Evolutionary conservation across 1,139 yeast genomes (phyloP).

Genomic region (Yamadazyma spencermartinsiae): DNA sequence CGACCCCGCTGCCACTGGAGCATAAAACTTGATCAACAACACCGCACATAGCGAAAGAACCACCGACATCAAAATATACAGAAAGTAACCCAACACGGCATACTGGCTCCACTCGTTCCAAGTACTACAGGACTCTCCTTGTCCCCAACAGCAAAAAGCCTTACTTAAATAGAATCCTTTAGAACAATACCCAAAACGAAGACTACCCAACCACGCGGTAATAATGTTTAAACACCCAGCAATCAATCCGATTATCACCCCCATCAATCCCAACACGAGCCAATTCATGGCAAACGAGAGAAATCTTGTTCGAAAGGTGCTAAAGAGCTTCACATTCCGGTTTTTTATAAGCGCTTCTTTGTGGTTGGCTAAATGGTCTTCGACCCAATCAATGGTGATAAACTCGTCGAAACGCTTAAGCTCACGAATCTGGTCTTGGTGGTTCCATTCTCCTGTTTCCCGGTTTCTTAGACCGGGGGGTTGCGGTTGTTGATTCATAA

Average conservation of each 20-base stretch:
- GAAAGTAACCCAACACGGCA: constrained; percentile 49
- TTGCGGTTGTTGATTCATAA: no score
- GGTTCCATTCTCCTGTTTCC: constrained; percentile 39
- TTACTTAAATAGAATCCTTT: constrained; percentile 68
- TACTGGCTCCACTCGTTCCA: constrained; percentile 60
- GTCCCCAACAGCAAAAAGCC: constrained; percentile 82
- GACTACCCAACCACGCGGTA: constrained; percentile 82
- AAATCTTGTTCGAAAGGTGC: constrained; percentile 26
- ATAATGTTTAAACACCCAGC: constrained; percentile 81
- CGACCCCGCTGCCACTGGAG: constrained; percentile 95
- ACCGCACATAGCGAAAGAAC: constrained; percentile 67
- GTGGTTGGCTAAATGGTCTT: constrained; percentile 68
- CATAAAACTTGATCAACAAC: constrained; percentile 62
- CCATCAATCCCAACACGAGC: constrained; percentile 74
- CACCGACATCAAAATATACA: constrained; percentile 61
- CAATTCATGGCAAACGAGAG: constrained; percentile 64
- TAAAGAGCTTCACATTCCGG: constrained; percentile 16
- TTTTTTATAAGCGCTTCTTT: constrained; percentile 27
- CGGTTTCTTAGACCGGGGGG: constrained; percentile 21
- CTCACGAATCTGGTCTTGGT: constrained; percentile 35
- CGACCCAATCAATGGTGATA: constrained; percentile 81
- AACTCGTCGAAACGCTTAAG: constrained; percentile 58
- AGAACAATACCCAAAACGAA: constrained; percentile 77
- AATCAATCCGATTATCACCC: constrained; percentile 72
- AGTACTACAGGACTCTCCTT: constrained; percentile 45